Base-by-base conservation (phyloP, 768 basidiomycete species). In the Naganishia vishniacii region DNA sequence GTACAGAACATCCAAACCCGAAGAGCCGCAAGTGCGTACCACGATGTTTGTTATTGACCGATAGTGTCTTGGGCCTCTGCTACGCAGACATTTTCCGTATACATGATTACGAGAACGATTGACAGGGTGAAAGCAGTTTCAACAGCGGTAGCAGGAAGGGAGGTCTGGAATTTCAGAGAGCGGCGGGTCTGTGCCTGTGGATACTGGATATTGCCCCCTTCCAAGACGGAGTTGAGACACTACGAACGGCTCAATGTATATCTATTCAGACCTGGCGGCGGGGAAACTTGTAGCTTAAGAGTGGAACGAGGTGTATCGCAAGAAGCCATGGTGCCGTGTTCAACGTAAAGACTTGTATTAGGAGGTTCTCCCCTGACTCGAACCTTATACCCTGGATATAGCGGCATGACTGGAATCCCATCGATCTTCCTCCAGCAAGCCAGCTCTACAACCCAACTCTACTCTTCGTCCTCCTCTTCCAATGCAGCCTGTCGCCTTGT, bases 141-240 rank as follows among this genome's bases (percentile, higher is more conserved):
- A 8, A 67, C 62, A 42, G 64, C 64, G 8, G 62, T 62, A 1
- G 66, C 62, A 12, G 62, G 51, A 53, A 6, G 31, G 4, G 51
- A 37, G 37, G 20, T 16, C 32, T 18, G 51, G 51, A 20, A 53
- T 31, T 37, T 23, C 48, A 26, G 28, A 46, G n/a, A 3, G 26
- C 5, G 60, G 60, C 20, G 48, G 37, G 42, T 23, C 45, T 4
- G 68, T 66, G 67, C 46, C 67, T 69, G 41, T 67, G 68, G 32
- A 42, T 69, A 29, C 47, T 69, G 29, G 40, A 15, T 29, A 59
- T 65, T 18, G 64, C 67, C 47, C 68, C 68, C 2, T 69, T 69
- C 48, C 40, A 29, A 16, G 63, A 69, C 20, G 66, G 68, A 5
- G 59, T 64, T 6, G 59, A 46, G 49, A 59, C 53, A n/a, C 58